Evolutionary conservation across 108 stramenopile genomes (phyloP).

Genomic region (Schizochytrium sp.): DNA sequence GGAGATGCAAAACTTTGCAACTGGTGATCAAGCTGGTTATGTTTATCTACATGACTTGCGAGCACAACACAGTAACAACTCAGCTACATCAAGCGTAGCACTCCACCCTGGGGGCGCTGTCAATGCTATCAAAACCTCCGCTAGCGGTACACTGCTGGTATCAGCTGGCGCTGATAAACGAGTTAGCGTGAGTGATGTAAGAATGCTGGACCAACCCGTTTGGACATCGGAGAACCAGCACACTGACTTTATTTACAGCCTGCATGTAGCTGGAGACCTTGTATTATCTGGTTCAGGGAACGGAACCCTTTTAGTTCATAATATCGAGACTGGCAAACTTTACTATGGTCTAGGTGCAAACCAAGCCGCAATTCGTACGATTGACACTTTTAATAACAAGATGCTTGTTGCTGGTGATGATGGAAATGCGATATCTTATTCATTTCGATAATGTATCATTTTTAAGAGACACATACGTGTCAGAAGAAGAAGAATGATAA

Average conservation of each 20-base stretch:
- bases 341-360: conserved; percentile 23
- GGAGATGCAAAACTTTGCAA: background rate
- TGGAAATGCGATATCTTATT: conserved; percentile 44
- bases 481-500: too few species aligned
- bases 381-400: background rate
- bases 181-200: background rate
- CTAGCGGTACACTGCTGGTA: background rate
- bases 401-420: conserved; percentile 41
- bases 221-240: conserved; percentile 28
- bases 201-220: background rate
- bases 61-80: background rate
- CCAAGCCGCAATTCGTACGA: conserved; percentile 40
- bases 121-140: background rate
- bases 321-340: background rate
- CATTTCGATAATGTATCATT: background rate
- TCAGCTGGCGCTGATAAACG: conserved; percentile 46
- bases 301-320: conserved; percentile 4
- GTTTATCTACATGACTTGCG: conserved; percentile 2
- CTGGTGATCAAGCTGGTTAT: conserved; percentile 42
- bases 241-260: conserved; percentile 58
- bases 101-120: conserved; percentile 36
- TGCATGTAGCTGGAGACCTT: conserved; percentile 12
- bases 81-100: background rate
- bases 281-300: conserved; percentile 36
- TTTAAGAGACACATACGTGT: too few species aligned